Percentiles rank a stretch among this genome's conserved stretches.
Evolutionary conservation across 768 basidiomycete genomes (phyloP).

Genomic region (Russula emetica): DNA sequence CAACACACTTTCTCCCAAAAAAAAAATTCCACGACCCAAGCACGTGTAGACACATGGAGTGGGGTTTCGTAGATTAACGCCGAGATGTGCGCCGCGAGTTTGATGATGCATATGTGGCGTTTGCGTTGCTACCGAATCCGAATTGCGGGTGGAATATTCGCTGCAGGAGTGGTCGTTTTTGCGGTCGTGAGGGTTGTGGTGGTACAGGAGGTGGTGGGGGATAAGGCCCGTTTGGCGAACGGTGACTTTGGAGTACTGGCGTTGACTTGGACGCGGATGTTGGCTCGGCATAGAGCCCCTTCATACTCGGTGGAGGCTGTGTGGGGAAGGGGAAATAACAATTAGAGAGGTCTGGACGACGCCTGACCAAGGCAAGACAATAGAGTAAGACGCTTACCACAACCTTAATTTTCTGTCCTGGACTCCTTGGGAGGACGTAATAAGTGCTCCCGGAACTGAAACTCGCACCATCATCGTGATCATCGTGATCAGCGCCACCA

Average conservation of each 20-base stretch:
- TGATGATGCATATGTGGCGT: not conserved
- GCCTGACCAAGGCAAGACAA: not conserved
- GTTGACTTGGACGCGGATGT: constrained; percentile 18
- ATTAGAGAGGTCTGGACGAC: not conserved
- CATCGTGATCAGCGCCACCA: constrained; percentile 23
- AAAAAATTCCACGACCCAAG: not conserved
- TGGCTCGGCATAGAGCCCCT: constrained; percentile 21
- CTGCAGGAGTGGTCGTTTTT: constrained; percentile 26
- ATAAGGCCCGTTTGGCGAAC: constrained; percentile 2
- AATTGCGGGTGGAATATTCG: constrained; percentile 26
- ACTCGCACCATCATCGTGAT: constrained; percentile 42
- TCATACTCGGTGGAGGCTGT: constrained; percentile 19
- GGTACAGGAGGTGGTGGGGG: not conserved
- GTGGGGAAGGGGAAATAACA: not conserved
- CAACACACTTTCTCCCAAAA: constrained; percentile 5
- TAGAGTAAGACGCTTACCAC: constrained; percentile 51
- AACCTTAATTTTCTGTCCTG: constrained; percentile 71
- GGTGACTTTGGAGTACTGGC: constrained; percentile 19
- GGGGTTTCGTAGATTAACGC: constrained; percentile 1
- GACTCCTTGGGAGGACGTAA: constrained; percentile 65
- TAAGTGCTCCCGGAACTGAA: constrained; percentile 65
- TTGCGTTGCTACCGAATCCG: constrained; percentile 1
- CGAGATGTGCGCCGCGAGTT: constrained; percentile 11
- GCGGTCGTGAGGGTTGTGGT: constrained; percentile 13
- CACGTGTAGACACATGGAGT: not conserved